Base-by-base conservation (phyloP, 2,329 filamentous ascomycete species). In the Exophiala phaeomuriformis region DNA sequence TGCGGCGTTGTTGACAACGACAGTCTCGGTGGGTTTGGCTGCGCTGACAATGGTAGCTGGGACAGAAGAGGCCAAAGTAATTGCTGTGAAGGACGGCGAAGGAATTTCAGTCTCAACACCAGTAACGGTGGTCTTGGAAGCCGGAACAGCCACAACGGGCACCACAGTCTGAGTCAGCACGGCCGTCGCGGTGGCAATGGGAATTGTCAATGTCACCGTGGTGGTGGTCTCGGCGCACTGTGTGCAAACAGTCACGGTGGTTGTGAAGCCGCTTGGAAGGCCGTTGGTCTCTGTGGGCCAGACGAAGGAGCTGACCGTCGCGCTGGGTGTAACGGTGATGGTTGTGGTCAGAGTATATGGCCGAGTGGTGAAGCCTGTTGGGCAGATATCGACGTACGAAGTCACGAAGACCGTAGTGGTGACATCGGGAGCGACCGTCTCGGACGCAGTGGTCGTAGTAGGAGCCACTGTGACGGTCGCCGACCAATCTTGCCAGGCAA, bases 311-410 rank as follows among this genome's bases (percentile, higher is more conserved):
- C 69, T 67, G 56, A 48, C 49, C n/a, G 29, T 39, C 8, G 49
- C 40, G 27, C 52, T 32, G 3, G 47, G 33, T 9, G 46, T 32
- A 8, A 50, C 49, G 1, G 55, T 32, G 35, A 54, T 41, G 3
- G 52, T 53, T 9, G 56, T 55, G 4, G 56, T 58, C 41, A 47
- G 32, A n/a, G 49, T 51, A 40, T 31, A 51, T 4, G 53, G 30
- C 27, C 31, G 50, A 4, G 69, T 72, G 36, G 68, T 72, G 59
- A 69, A 72, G 4, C 72, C 71, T 29, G 69, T 71, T 3, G 71
- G 67, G 53, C 71, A 73, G 58, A 73, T 68, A 47, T 69, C 67
- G 5, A 67, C 65, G 56, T 72, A 73, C 12, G 69, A 69, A 32
- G 71, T 73, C 2, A 47, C 47, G 44, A 35, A 40, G 8, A 51